A percentile compares a stretch with the other conserved stretches of the same genome.
These are phyloP conservation scores for Phialophora chinensis DNA, from an alignment of 2,329 filamentous ascomycete genomes.

Conservation along the genomic window DNA sequence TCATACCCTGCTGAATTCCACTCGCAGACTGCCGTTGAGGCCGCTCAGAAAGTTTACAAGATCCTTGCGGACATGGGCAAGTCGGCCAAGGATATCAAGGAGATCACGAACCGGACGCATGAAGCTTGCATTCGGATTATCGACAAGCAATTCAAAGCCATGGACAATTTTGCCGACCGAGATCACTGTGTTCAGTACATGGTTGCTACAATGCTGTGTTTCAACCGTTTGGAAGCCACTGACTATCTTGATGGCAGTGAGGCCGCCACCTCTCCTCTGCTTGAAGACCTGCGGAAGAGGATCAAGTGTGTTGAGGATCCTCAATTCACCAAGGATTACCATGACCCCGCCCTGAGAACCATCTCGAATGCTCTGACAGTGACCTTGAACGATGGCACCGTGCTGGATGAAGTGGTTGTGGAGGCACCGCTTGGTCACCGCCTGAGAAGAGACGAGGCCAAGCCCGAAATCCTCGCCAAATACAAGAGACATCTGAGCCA, in stretches of 20 bases:
- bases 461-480: slow-evolving; percentile 95
- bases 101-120: slow-evolving; percentile 91
- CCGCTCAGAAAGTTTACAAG: slow-evolving; percentile 84
- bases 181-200: slow-evolving; percentile 99
- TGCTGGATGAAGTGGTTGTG: slow-evolving; percentile 86
- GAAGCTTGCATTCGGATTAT: slow-evolving; percentile 99
- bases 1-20: slow-evolving; percentile 81
- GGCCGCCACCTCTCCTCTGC: slow-evolving; percentile 84
- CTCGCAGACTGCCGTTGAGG: slow-evolving; percentile 96
- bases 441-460: slow-evolving; percentile 90
- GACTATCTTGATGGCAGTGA: slow-evolving; percentile 94
- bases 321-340: slow-evolving; percentile 93
- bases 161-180: slow-evolving; percentile 99
- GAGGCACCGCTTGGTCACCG: slow-evolving; percentile 95
- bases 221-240: slow-evolving; percentile 87
- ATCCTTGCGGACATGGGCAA: slow-evolving; percentile 85
- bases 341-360: slow-evolving; percentile 88
- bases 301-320: slow-evolving; percentile 97
- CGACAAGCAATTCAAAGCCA: slow-evolving; percentile 99
- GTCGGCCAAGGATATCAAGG: slow-evolving; percentile 90
- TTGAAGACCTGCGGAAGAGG: slow-evolving; percentile 89
- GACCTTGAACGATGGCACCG: slow-evolving; percentile 89
- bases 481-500: slow-evolving; percentile 89
- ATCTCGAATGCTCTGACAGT: slow-evolving; percentile 98
- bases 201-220: slow-evolving; percentile 92